Conservation (phyloP, 192 early-diverging fungal genomes). For the Phycomyces nitens region DNA sequence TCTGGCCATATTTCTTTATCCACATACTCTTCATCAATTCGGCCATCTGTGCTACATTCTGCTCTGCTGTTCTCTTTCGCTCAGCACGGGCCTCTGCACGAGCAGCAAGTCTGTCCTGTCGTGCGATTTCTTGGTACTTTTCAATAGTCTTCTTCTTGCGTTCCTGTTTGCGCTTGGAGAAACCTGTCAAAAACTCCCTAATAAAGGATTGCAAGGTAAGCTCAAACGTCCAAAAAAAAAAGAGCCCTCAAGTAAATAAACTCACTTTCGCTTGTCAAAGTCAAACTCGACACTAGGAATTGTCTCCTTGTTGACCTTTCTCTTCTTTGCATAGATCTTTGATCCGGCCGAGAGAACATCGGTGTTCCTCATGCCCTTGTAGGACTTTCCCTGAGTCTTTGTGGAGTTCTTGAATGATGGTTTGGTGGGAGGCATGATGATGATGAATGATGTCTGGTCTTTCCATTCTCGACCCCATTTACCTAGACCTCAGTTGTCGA, state of each 20-base stretch:
- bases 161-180: conserved; percentile 75
- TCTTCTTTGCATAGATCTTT: conserved; percentile 67
- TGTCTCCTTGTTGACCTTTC: conserved; percentile 58
- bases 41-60: conserved; percentile 50
- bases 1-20: background rate
- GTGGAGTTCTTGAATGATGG: background rate
- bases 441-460: background rate
- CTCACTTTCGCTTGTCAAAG: conserved; percentile 56
- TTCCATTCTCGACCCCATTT: background rate
- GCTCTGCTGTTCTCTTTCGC: conserved; percentile 43
- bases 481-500: no score
- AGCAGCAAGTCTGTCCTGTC: conserved; percentile 54
- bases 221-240: background rate
- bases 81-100: conserved; percentile 50
- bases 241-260: background rate
- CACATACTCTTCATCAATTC: conserved; percentile 39
- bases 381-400: background rate
- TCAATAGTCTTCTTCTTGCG: conserved; percentile 57
- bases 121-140: conserved; percentile 41
- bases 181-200: conserved; percentile 71
- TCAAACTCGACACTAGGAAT: conserved; percentile 65
- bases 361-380: conserved; percentile 47
- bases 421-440: background rate
- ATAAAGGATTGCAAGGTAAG: background rate
- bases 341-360: conserved; percentile 55